Conservation (phyloP, 2,329 filamentous ascomycete genomes). For the Clathrospora elynae region DNA sequence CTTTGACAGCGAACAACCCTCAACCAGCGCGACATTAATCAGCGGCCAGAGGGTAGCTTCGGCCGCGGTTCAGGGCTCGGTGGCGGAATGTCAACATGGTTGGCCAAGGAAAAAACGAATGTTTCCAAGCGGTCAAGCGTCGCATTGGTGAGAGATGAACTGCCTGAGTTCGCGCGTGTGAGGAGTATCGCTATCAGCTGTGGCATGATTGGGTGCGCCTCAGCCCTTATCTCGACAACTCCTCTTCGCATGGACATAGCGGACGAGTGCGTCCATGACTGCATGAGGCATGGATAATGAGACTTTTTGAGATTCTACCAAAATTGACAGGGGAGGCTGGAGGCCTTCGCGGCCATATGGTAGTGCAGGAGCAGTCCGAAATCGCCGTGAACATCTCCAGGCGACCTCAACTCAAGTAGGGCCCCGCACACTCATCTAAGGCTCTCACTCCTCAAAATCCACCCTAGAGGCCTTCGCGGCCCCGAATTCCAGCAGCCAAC, state of each 20-base stretch:
- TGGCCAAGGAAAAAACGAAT: slow-evolving; percentile 15
- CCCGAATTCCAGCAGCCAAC: not conserved
- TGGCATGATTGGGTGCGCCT: slow-evolving; percentile 9
- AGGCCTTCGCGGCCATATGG: not conserved
- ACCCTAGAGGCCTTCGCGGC: too few relatives aligned
- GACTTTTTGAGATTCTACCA: not conserved
- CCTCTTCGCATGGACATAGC: not conserved
- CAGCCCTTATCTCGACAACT: slow-evolving; percentile 13
- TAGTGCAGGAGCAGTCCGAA: too few relatives aligned
- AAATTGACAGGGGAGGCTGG: not conserved
- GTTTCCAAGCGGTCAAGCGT: slow-evolving; percentile 9
- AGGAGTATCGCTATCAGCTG: slow-evolving; percentile 10
- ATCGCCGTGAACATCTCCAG: too few relatives aligned
- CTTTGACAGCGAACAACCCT: slow-evolving; percentile 12
- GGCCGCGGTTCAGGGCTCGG: slow-evolving; percentile 19
- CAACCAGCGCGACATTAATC: slow-evolving; percentile 31
- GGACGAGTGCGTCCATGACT: slow-evolving; percentile 7
- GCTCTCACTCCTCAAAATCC: too few relatives aligned
- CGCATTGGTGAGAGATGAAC: slow-evolving; percentile 16
- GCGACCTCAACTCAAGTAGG: too few relatives aligned
- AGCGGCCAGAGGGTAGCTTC: slow-evolving; percentile 21
- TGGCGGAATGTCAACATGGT: slow-evolving; percentile 24
- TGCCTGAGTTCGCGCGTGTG: not conserved
- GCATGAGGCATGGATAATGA: slow-evolving; percentile 7
- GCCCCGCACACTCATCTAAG: too few relatives aligned